Evolutionary conservation across 2,329 filamentous ascomycete genomes (phyloP).

Genomic region (Fusarium annulatum): DNA sequence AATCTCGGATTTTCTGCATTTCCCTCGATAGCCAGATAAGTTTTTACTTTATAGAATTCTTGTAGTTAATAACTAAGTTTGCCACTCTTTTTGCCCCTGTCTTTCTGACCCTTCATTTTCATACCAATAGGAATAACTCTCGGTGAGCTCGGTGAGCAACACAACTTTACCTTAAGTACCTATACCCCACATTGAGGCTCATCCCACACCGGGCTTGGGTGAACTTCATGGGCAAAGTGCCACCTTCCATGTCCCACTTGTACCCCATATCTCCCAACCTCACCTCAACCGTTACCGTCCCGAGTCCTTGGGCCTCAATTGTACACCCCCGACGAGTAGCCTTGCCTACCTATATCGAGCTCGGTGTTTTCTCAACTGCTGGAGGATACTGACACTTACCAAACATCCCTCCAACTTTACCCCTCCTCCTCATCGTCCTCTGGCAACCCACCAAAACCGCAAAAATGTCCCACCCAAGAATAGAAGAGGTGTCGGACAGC

Average conservation of each 20-base stretch:
- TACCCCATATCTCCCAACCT: constrained; percentile 28
- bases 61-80: not conserved
- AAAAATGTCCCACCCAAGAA: constrained; percentile 83
- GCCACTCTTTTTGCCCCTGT: not conserved
- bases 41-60: not conserved
- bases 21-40: not conserved
- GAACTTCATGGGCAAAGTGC: constrained; percentile 29
- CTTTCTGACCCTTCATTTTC: not conserved
- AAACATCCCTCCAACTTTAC: not conserved
- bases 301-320: constrained; percentile 3
- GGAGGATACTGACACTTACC: not conserved
- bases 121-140: not conserved
- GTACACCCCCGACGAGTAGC: not conserved
- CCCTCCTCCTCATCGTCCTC: constrained; percentile 5
- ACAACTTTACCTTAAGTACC: not conserved
- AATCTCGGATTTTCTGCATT: not conserved
- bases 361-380: not conserved
- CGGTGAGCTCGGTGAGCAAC: constrained; percentile 18
- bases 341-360: not conserved
- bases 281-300: constrained; percentile 11
- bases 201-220: constrained; percentile 30
- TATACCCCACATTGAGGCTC: constrained; percentile 42
- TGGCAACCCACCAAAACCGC: constrained; percentile 13
- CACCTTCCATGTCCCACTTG: constrained; percentile 37
- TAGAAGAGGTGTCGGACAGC: constrained; percentile 92